Percentiles rank a stretch among this genome's conserved stretches.
Conservation (phyloP, 202 grass and related monocot species). For the Musa balbisiana region DNA sequence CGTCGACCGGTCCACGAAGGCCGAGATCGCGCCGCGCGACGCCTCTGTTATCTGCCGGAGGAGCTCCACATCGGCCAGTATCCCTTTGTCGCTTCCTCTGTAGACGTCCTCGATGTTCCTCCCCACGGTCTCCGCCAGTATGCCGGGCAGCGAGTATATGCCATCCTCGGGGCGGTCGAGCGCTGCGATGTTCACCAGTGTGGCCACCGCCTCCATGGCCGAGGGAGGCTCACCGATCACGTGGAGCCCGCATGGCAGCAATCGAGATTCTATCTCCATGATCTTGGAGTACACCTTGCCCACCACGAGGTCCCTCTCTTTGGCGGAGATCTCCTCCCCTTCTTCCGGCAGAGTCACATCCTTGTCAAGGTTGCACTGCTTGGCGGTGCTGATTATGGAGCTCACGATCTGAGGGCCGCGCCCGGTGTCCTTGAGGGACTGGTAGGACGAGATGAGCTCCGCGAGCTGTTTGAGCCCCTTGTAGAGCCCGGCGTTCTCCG, state of each 20-base stretch:
- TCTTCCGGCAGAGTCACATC: slow-evolving; percentile 83
- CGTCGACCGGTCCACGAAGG: slow-evolving; percentile 75
- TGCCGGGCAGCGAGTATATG: slow-evolving; percentile 60
- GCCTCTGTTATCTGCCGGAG: slow-evolving; percentile 79
- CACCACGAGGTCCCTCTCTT: slow-evolving; percentile 69
- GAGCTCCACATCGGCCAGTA: slow-evolving; percentile 86
- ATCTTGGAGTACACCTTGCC: slow-evolving; percentile 95
- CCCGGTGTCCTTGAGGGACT: slow-evolving; percentile 92
- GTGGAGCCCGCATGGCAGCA: slow-evolving; percentile 88
- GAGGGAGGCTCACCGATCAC: slow-evolving; percentile 94
- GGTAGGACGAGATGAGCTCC: slow-evolving; percentile 94
- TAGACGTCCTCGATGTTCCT: slow-evolving; percentile 88
- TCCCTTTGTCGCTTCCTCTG: slow-evolving; percentile 80
- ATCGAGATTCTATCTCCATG: slow-evolving; percentile 94
- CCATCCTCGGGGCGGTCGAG: slow-evolving; percentile 80
- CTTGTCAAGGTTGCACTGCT: slow-evolving; percentile 98
- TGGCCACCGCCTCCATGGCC: slow-evolving; percentile 90
- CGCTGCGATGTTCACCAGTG: slow-evolving; percentile 85
- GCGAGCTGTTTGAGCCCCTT: slow-evolving; percentile 98
- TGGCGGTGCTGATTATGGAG: slow-evolving; percentile 90
- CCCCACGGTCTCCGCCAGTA: slow-evolving; percentile 70
- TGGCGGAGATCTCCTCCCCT: slow-evolving; percentile 56
- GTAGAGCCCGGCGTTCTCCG: slow-evolving; percentile 96
- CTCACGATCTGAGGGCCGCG: slow-evolving; percentile 85
- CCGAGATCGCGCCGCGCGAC: slow-evolving; percentile 60